A percentile compares a stretch with the other conserved stretches of the same genome.
phyloP scores from a whole-genome alignment of 106 monocot genomes.

The Platanthera guangdongensis region DNA sequence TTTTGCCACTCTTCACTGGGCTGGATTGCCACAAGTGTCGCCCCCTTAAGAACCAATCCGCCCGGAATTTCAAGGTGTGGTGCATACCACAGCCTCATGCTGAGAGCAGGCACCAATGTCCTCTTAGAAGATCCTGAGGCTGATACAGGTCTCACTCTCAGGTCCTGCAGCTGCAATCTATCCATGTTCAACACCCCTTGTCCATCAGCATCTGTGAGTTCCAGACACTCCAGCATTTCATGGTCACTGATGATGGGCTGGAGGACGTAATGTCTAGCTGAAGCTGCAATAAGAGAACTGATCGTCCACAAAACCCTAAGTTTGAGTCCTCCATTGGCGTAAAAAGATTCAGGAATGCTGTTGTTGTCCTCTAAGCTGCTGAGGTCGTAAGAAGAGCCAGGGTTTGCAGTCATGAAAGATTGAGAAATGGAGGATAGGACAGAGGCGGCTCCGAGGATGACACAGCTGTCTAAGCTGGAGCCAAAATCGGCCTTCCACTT shows the following conservation, averaged over 20 bases:
- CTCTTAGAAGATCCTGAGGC: conserved; percentile 60
- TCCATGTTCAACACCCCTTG: conserved; percentile 77
- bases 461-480: conserved; percentile 59
- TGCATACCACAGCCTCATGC: conserved; percentile 73
- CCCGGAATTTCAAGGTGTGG: conserved; percentile 66
- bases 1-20: conserved; percentile 32
- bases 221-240: conserved; percentile 50
- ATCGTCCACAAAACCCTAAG: conserved; percentile 85
- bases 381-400: not conserved
- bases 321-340: conserved; percentile 59
- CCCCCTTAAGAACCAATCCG: conserved; percentile 57
- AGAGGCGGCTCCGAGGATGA: conserved; percentile 68
- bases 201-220: conserved; percentile 75
- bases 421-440: conserved; percentile 9
- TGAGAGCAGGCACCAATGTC: conserved; percentile 79
- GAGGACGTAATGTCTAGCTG: conserved; percentile 71
- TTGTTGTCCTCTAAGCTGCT: conserved; percentile 22
- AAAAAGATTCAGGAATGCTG: conserved; percentile 58
- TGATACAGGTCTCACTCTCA: conserved; percentile 57
- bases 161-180: conserved; percentile 48
- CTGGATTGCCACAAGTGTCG: conserved; percentile 72
- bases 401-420: not conserved
- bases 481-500: conserved; percentile 81
- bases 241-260: conserved; percentile 77
- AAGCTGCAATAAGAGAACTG: conserved; percentile 84